phyloP scores from a whole-genome alignment of 2,329 filamentous ascomycete genomes.

The Didymella arachidicola region DNA sequence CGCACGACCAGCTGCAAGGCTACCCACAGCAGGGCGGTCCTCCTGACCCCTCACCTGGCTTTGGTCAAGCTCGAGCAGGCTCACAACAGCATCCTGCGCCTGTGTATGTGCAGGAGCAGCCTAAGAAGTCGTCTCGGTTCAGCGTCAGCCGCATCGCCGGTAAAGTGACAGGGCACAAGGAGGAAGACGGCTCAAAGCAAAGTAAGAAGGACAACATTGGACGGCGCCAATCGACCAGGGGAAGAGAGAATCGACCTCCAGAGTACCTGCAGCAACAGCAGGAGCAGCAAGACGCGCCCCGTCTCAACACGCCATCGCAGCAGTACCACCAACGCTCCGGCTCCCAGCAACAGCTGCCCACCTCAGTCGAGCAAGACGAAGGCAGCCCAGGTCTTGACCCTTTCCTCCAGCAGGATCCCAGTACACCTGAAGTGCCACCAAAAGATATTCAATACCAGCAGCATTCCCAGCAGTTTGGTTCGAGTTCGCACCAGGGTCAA shows the following conservation, averaged over 20 bases:
- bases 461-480: slow-evolving; percentile 27
- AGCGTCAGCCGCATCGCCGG: slow-evolving; percentile 47
- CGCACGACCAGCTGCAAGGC: slow-evolving; percentile 43
- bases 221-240: slow-evolving; percentile 48
- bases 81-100: slow-evolving; percentile 23
- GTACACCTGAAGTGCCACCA: slow-evolving; percentile 46
- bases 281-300: slow-evolving; percentile 30
- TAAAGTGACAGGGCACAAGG: slow-evolving; percentile 41
- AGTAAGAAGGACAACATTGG: slow-evolving; percentile 43
- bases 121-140: slow-evolving; percentile 43
- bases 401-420: slow-evolving; percentile 47
- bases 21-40: slow-evolving; percentile 36
- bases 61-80: slow-evolving; percentile 24
- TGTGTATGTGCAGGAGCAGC: slow-evolving; percentile 25
- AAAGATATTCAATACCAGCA: slow-evolving; percentile 47
- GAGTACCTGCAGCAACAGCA: slow-evolving; percentile 39
- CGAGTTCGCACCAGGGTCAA: slow-evolving; percentile 42
- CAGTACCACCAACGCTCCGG: slow-evolving; percentile 41
- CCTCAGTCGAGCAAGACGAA: slow-evolving; percentile 51
- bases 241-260: slow-evolving; percentile 41
- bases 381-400: slow-evolving; percentile 45
- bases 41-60: slow-evolving; percentile 32
- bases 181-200: slow-evolving; percentile 41
- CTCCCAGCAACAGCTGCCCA: slow-evolving; percentile 46
- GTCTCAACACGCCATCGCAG: slow-evolving; percentile 29